Evolutionary conservation across 73 alveolate genomes (phyloP), one percentile per base, ranked within the genome.

Genomic region (Paramecium sonneborni): DNA sequence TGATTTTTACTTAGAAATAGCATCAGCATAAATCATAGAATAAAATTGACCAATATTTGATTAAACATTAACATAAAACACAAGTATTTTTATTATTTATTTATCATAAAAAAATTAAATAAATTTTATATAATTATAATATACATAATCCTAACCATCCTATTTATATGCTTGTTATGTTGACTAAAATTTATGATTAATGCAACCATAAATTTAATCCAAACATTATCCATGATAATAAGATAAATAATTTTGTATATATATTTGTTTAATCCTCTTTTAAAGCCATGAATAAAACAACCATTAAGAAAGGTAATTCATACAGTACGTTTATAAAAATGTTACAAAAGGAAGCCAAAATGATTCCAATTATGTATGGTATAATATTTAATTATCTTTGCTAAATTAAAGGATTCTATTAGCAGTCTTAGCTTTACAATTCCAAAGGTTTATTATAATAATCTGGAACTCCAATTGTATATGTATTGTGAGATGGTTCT

Each of bases 11-110:
- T 90, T 38, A 7, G 94, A 93, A 20, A 92, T 85, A 6, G 98
- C 96, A 52, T 95, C 97, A 24, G 97, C 93, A 15, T 88, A 86
- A 35, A 93, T 68, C 58, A 95, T 86, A 3, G 98, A 93, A 89
- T 95, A 95, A 14, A 95, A 72, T 84, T 95, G 98, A 18, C 98
- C 98, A 37, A 95, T 95, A 68, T 95, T 97, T 28, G 98, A 97
- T 6, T 85, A n/a, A 24, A 95, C 95, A 94, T 95, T 95, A 52
- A 94, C 96, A 85, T 95, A 95, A 85, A 94, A 95, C 41, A 95
- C 76, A 39, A 97, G 98, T 26, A 96, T 76, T 18, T 96, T 94
- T 34, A 94, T 69, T 12, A 79, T 23, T 74, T 74, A 34, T 74
- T 34, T 39, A 74, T 74, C 84, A 62, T 62, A 62, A 62, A 30